A percentile compares a stretch with the other conserved stretches of the same genome.
phyloP scores from a whole-genome alignment of 495 filamentous ascomycete species.

The Pyronema domesticum region DNA sequence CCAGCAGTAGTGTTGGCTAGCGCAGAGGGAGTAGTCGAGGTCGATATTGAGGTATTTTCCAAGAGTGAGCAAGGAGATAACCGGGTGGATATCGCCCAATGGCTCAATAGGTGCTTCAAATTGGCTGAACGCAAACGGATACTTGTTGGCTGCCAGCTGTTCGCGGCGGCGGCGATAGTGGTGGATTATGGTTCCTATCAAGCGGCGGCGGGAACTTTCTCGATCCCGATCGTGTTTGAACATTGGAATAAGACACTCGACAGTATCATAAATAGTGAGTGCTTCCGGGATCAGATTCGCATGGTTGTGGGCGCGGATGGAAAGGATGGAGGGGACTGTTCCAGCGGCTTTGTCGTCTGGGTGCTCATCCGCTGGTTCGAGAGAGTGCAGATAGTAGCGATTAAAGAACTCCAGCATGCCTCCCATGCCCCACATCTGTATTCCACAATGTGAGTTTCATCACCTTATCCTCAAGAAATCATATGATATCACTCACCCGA shows the following conservation, averaged over 20 bases:
- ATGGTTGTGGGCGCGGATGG: too few species aligned
- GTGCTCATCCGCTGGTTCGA: not conserved
- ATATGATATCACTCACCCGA: conserved; percentile 1
- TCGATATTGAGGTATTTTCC: conserved; percentile 6
- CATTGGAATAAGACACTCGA: conserved; percentile 7
- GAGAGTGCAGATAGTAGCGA: not conserved
- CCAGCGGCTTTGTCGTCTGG: not conserved
- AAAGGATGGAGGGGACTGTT: too few species aligned
- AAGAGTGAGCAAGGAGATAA: conserved; percentile 11
- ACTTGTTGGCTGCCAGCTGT: not conserved
- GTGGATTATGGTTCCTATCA: not conserved
- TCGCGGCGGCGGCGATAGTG: not conserved
- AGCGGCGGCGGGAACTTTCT: not conserved
- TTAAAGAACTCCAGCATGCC: conserved; percentile 11
- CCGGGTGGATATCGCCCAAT: conserved; percentile 13
- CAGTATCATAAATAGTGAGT: conserved; percentile 10
- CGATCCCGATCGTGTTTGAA: not conserved
- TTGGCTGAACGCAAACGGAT: not conserved
- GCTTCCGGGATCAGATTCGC: conserved; percentile 9
- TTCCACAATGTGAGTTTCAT: not conserved
- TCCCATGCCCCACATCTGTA: conserved; percentile 19
- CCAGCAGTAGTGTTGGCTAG: not conserved
- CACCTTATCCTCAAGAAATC: not conserved
- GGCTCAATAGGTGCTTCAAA: conserved; percentile 13
- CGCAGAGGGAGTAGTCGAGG: conserved; percentile 13